Conservation (phyloP, 805 yeast species). For the Suhomyces sp. region DNA sequence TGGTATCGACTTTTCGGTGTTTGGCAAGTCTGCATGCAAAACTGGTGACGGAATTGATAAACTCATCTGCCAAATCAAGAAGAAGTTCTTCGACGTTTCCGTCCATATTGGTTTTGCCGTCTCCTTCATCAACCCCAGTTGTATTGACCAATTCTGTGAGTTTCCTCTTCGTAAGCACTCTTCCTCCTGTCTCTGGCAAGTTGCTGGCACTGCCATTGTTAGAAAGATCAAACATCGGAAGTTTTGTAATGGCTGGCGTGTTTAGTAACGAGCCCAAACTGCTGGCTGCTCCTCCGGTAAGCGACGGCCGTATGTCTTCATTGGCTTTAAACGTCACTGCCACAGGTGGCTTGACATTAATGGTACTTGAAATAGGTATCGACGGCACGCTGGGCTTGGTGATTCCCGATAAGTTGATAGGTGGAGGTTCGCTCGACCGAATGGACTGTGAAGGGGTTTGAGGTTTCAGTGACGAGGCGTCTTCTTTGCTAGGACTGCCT, state of each 20-base stretch:
- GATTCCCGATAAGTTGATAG: conserved; percentile 35
- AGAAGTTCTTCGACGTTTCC: conserved; percentile 94
- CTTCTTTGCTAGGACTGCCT: conserved; percentile 26
- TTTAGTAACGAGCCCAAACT: conserved; percentile 60
- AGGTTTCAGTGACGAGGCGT: conserved; percentile 11
- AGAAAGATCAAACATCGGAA: conserved; percentile 76
- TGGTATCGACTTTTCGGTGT: conserved; percentile 82
- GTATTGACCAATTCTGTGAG: conserved; percentile 81
- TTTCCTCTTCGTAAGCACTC: conserved; percentile 87
- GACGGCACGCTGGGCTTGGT: conserved; percentile 59
- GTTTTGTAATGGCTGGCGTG: conserved; percentile 68
- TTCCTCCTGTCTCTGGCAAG: conserved; percentile 57
- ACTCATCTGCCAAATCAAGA: conserved; percentile 92
- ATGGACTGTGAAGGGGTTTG: conserved; percentile 6
- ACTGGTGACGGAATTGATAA: conserved; percentile 82
- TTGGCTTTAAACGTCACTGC: conserved; percentile 65
- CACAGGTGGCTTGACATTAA: conserved; percentile 62
- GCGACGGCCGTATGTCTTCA: conserved; percentile 61
- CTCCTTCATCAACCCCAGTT: conserved; percentile 84
- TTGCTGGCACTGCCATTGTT: conserved; percentile 26
- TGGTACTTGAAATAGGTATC: conserved; percentile 67
- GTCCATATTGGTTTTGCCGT: conserved; percentile 84
- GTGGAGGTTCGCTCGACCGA: conserved; percentile 14
- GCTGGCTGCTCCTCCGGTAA: conserved; percentile 80
- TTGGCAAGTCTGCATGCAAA: conserved; percentile 95